Evolutionary conservation across 73 alveolate species (phyloP).

Genomic region (Uronychia binucleata): DNA sequence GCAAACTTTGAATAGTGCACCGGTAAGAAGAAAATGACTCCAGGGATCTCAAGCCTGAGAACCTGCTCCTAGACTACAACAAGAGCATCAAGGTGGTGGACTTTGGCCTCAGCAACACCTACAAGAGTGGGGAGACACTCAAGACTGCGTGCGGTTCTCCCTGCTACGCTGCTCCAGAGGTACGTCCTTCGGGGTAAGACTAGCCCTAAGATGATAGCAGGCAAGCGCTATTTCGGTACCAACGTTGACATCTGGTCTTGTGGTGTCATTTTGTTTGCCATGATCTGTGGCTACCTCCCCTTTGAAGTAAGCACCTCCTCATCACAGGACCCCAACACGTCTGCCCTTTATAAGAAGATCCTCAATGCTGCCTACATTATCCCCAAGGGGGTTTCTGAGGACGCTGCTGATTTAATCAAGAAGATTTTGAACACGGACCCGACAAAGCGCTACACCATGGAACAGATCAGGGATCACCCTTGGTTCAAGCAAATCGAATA

Average conservation of each 20-base stretch:
- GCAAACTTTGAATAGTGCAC: slow-evolving; percentile 82
- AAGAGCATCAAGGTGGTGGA: slow-evolving; percentile 84
- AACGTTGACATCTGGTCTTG: slow-evolving; percentile 96
- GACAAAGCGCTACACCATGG: slow-evolving; percentile 76
- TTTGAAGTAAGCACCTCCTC: slow-evolving; percentile 64
- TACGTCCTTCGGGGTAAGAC: not conserved
- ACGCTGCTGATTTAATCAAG: slow-evolving; percentile 81
- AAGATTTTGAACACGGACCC: slow-evolving; percentile 91
- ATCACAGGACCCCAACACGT: slow-evolving; percentile 77
- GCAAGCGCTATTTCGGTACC: slow-evolving; percentile 90
- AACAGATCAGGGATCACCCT: slow-evolving; percentile 87
- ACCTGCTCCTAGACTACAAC: slow-evolving; percentile 89
- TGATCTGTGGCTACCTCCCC: slow-evolving; percentile 97
- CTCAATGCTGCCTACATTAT: slow-evolving; percentile 58
- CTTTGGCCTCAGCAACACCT: slow-evolving; percentile 83
- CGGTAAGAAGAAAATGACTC: not conserved
- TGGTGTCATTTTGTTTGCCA: slow-evolving; percentile 96
- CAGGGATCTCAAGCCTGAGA: slow-evolving; percentile 97
- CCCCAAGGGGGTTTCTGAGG: slow-evolving; percentile 74
- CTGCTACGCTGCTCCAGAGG: slow-evolving; percentile 99
- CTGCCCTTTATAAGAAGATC: slow-evolving; percentile 81
- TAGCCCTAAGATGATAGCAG: slow-evolving; percentile 78
- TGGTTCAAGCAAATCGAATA: slow-evolving; percentile 80
- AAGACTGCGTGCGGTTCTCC: slow-evolving; percentile 99
- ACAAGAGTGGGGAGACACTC: slow-evolving; percentile 57